A percentile compares a stretch with the other conserved stretches of the same genome.
Conservation (phyloP, 495 filamentous ascomycete species). For the Neurospora sp. region DNA sequence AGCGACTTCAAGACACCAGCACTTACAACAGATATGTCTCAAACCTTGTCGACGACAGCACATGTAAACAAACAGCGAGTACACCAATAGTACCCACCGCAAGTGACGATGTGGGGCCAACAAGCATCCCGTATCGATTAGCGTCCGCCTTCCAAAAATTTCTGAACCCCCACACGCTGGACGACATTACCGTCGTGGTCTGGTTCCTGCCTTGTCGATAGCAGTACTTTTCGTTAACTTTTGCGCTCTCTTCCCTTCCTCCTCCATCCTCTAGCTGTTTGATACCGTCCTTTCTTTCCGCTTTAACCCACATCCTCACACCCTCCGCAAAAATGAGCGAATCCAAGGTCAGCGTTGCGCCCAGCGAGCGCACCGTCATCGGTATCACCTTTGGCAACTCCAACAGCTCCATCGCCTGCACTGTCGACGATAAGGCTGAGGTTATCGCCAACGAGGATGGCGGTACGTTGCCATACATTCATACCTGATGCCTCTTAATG, state of each 20-base stretch:
- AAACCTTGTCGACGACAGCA: background rate
- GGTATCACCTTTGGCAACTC: constrained; percentile 97
- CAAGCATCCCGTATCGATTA: background rate
- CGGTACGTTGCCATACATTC: constrained; percentile 44
- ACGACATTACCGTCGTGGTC: background rate
- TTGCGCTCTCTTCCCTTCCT: background rate
- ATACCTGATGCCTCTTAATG: background rate
- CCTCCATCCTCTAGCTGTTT: background rate
- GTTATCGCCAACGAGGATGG: constrained; percentile 99
- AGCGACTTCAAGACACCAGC: background rate
- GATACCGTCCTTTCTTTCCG: background rate
- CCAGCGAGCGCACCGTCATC: constrained; percentile 65
- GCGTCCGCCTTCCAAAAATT: background rate
- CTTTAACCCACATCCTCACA: background rate
- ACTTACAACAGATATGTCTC: background rate
- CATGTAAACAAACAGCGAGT: background rate
- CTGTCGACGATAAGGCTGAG: constrained; percentile 85
- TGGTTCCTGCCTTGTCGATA: background rate
- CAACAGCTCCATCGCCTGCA: constrained; percentile 91
- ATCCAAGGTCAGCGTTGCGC: constrained; percentile 32
- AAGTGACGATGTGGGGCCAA: background rate
- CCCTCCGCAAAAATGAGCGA: constrained; percentile 25
- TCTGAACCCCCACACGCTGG: background rate
- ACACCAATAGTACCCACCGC: background rate
- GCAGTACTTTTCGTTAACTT: background rate